Evolutionary conservation across 129 eudicot species (phyloP), one percentile per base, ranked within the genome.

Genomic region (Silybum marianum): DNA sequence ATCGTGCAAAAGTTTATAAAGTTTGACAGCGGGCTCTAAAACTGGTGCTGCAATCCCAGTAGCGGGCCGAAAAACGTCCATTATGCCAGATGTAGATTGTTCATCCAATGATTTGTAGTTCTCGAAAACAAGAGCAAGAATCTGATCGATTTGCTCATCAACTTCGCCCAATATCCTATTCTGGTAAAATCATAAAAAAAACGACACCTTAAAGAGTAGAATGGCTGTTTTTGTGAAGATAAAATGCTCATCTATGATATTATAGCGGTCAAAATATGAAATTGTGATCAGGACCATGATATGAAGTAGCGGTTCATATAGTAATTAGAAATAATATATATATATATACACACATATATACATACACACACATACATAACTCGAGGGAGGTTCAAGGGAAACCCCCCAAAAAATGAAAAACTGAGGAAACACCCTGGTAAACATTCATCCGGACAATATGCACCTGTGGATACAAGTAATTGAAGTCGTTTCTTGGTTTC

Each of bases 91-190:
- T 74, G 95, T 80, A 0, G 90, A 66, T 71, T 88, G 90, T 78
- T 92, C 97, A 75, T 92, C 93, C 83, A 92, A 79, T 46, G 95
- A 86, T 80, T 93, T 93, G 86, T 90, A 93, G 75, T 93, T 93
- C 80, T 90, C 93, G 78, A 93, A 93, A 51, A 84, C 88, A 69
- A 89, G 90, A 67, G 91, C 89, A 77, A 89, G 89, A 71, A 89
- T 88, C 74, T 89, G 88, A 40, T 85, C 91, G 11, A 93, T 85
- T 81, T 93, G 93, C 77, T 93, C 97, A 82, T 87, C 93, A 75
- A 89, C 82, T 83, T 93, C 97, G 21, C 92, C 92, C 77, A 93
- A 67, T 71, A 93, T 89, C 68, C 97, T 93, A 81, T 93, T 93
- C 97, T 93, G 91, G 67, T 44, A 73, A 81, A 80, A 67, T 68